A percentile compares a stretch with the other conserved stretches of the same genome.
phyloP scores from a whole-genome alignment of 177 flowering plant species.

The Vitis hybrid region DNA sequence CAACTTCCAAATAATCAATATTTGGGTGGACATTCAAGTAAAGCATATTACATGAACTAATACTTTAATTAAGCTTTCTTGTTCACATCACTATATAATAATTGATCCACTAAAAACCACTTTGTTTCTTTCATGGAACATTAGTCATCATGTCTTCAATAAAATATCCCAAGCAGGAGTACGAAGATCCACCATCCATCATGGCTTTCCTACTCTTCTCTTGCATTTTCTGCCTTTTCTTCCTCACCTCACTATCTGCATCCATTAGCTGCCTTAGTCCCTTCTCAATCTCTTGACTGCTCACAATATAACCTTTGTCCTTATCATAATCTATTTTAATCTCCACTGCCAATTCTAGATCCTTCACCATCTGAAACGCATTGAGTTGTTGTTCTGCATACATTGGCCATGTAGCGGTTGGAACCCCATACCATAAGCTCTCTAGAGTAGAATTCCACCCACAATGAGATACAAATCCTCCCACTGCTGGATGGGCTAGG shows the following conservation, averaged over 20 bases:
- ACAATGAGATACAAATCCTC: conserved; percentile 44
- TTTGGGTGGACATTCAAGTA: no score
- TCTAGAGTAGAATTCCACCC: conserved; percentile 40
- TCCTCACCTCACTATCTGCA: conserved; percentile 13
- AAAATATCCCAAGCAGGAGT: conserved; percentile 2
- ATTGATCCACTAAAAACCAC: no score
- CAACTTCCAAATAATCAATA: no score
- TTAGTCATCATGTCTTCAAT: conserved; percentile 8
- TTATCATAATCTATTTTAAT: conserved; percentile 20
- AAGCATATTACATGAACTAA: no score
- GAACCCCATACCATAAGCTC: conserved; percentile 37
- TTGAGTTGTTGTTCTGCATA: conserved; percentile 38
- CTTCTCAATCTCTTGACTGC: conserved; percentile 17
- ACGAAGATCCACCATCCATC: conserved; percentile 34
- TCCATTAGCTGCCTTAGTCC: conserved; percentile 29
- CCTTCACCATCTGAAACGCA: conserved; percentile 27
- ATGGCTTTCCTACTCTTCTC: conserved; percentile 19
- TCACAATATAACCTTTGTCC: conserved; percentile 2
- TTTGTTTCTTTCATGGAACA: background rate
- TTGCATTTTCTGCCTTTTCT: conserved; percentile 23
- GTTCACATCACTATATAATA: no score
- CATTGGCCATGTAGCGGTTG: conserved; percentile 36
- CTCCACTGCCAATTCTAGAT: conserved; percentile 35
- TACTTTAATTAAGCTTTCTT: no score
- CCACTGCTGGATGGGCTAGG: conserved; percentile 31